A percentile compares a stretch with the other conserved stretches of the same genome.
Evolutionary conservation across 306 rosid genomes (phyloP).

Genomic region (Medicago truncatula): MtrunA17r5.0-ANR NC_053049.1:33642001-33642500

Average conservation of each 20-base stretch:
- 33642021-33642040: background rate
- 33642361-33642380: background rate
- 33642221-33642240: too few relatives aligned
- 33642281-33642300: background rate
- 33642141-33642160: too few relatives aligned
- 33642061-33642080: too few relatives aligned
- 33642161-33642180: too few relatives aligned
- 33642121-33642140: too few relatives aligned
- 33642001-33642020: conserved; percentile 21
- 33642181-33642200: too few relatives aligned
- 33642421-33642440: background rate
- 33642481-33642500: background rate
- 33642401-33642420: too few relatives aligned
- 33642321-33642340: conserved; percentile 36
- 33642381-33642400: background rate
- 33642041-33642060: too few relatives aligned
- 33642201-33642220: too few relatives aligned
- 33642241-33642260: background rate
- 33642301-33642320: background rate
- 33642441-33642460: background rate
- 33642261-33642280: conserved; percentile 12
- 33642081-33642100: too few relatives aligned
- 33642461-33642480: too few relatives aligned
- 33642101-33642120: too few relatives aligned
- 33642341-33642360: background rate